A percentile compares a stretch with the other conserved stretches of the same genome.
Evolutionary conservation across 2,329 filamentous ascomycete species (phyloP).

Genomic region (Pleoardoris graminearum): DNA sequence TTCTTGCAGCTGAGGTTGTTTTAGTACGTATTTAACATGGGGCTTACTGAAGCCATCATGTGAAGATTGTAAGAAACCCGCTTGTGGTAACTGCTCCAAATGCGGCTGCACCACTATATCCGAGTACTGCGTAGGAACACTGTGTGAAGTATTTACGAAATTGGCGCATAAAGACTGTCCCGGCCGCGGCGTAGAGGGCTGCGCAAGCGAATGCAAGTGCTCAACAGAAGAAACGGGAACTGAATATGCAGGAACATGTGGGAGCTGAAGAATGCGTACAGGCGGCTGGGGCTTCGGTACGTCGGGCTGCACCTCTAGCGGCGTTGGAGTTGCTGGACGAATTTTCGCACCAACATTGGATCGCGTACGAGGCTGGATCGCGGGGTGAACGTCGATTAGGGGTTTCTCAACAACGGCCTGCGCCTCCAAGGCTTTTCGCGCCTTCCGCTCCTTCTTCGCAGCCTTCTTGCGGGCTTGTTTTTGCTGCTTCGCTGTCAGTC

Average conservation of each 20-base stretch:
- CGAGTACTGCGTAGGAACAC: neutral
- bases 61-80: neutral
- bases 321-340: conserved; percentile 22
- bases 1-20: neutral
- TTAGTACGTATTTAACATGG: neutral
- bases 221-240: neutral
- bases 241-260: neutral
- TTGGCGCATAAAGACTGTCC: too few species aligned
- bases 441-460: conserved; percentile 21
- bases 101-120: neutral
- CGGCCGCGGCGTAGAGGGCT: too few species aligned
- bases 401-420: neutral
- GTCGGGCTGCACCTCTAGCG: neutral
- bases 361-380: conserved; percentile 14
- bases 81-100: neutral
- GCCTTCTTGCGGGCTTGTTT: conserved; percentile 28
- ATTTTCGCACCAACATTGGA: conserved; percentile 38
- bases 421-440: neutral
- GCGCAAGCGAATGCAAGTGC: too few species aligned
- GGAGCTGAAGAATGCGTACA: neutral
- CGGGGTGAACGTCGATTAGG: neutral
- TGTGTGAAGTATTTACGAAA: neutral
- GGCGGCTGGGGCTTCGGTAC: neutral
- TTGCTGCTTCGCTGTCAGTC: conserved; percentile 32
- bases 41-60: neutral